Evolutionary conservation across 345 rosid genomes (phyloP).

Genomic region (Sonneratia caseolaris): DNA sequence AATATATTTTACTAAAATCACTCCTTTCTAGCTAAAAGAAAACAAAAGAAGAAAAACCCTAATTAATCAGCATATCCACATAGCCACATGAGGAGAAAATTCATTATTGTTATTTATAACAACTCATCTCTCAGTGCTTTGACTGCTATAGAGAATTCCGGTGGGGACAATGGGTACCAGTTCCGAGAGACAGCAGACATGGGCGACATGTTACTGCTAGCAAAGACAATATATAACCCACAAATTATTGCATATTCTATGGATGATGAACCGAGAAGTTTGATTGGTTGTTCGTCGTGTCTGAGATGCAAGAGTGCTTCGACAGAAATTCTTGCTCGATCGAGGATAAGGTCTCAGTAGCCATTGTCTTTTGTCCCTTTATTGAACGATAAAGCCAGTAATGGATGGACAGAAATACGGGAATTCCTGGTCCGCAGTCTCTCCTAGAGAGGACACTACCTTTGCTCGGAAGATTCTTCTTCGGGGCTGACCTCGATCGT

Average conservation of each 20-base stretch:
- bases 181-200: conserved; percentile 3
- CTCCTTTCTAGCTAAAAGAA: no score
- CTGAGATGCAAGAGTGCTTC: neutral
- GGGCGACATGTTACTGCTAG: neutral
- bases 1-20: no score
- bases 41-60: no score
- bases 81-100: neutral
- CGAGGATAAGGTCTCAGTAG: neutral
- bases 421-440: neutral
- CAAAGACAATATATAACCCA: neutral
- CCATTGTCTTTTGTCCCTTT: neutral
- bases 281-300: neutral
- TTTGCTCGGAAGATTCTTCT: neutral
- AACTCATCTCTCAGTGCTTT: neutral
- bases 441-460: neutral
- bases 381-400: neutral
- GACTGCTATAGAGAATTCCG: neutral
- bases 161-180: neutral
- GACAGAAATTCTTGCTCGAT: neutral
- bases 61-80: neutral
- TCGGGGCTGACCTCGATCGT: neutral
- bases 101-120: neutral
- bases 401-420: neutral
- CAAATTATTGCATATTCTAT: neutral
- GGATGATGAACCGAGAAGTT: neutral